Evolutionary conservation across 176 grass and related monocot genomes (phyloP).

Genomic region (Phyllostachys edulis): DNA sequence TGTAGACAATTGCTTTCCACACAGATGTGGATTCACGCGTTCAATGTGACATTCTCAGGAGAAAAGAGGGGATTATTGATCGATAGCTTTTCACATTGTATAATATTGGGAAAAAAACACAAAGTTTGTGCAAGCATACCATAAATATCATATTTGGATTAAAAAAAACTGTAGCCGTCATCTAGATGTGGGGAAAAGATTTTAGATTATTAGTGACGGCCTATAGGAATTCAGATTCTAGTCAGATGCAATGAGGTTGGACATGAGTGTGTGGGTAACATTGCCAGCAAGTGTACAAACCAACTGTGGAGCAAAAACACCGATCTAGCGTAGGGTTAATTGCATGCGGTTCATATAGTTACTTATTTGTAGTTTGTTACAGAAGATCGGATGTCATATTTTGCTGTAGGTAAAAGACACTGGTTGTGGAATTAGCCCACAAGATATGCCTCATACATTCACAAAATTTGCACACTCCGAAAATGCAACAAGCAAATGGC

Average conservation of each 20-base stretch:
- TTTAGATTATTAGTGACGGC: neutral
- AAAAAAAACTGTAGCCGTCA: neutral
- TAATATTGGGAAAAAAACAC: neutral
- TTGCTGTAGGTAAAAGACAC: slow-evolving; percentile 74
- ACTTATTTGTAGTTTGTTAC: neutral
- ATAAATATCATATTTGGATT: neutral
- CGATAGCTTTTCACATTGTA: neutral
- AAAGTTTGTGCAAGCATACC: neutral
- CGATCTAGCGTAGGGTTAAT: neutral
- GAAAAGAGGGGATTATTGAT: neutral
- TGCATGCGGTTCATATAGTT: neutral
- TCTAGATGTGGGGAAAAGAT: neutral
- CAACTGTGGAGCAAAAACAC: neutral
- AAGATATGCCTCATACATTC: slow-evolving; percentile 66
- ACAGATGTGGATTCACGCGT: neutral
- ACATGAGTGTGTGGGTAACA: neutral
- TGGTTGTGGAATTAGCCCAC: slow-evolving; percentile 62
- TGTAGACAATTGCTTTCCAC: neutral
- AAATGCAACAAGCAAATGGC: slow-evolving; percentile 13
- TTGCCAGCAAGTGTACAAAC: neutral
- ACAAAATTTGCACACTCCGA: slow-evolving; percentile 53
- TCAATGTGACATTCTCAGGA: neutral
- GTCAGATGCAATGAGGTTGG: neutral
- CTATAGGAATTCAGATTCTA: neutral
- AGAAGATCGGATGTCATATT: slow-evolving; percentile 6